Evolutionary conservation across 257 asterid species (phyloP).

Genomic region (Rehmannia glutinosa): DNA sequence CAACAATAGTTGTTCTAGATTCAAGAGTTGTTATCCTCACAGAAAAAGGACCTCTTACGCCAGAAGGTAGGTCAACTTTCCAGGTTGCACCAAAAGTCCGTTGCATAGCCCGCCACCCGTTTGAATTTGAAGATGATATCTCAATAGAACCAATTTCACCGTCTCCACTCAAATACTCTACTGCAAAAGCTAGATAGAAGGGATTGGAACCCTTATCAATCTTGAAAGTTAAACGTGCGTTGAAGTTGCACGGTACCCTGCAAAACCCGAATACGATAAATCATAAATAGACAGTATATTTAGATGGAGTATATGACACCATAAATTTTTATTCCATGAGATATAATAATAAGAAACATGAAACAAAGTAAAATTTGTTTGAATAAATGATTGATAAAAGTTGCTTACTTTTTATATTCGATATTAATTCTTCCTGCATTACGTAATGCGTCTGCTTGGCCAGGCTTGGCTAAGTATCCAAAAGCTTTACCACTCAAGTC

Average conservation of each 20-base stretch:
- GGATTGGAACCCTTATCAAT: slow-evolving; percentile 28
- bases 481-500: slow-evolving; percentile 28
- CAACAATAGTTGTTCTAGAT: slow-evolving; percentile 11
- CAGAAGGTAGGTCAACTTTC: background rate
- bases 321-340: too few species aligned
- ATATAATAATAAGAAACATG: too few species aligned
- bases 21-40: slow-evolving; percentile 24
- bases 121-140: slow-evolving; percentile 15
- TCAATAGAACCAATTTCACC: slow-evolving; percentile 34
- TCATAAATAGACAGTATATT: too few species aligned
- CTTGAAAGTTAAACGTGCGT: slow-evolving; percentile 13
- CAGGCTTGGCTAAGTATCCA: slow-evolving; percentile 19
- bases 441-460: background rate
- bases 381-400: too few species aligned
- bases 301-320: too few species aligned
- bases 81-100: slow-evolving; percentile 31
- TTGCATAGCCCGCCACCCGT: slow-evolving; percentile 24
- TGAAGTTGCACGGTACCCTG: slow-evolving; percentile 32
- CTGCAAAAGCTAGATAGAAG: slow-evolving; percentile 22
- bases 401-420: slow-evolving; percentile 6
- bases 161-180: slow-evolving; percentile 31
- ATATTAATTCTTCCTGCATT: slow-evolving; percentile 17
- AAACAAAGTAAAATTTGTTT: too few species aligned
- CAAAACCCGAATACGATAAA: background rate
- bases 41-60: slow-evolving; percentile 24